Base-by-base conservation (phyloP, 2,329 filamentous ascomycete genomes). In the Colletotrichum tabaci region DNA sequence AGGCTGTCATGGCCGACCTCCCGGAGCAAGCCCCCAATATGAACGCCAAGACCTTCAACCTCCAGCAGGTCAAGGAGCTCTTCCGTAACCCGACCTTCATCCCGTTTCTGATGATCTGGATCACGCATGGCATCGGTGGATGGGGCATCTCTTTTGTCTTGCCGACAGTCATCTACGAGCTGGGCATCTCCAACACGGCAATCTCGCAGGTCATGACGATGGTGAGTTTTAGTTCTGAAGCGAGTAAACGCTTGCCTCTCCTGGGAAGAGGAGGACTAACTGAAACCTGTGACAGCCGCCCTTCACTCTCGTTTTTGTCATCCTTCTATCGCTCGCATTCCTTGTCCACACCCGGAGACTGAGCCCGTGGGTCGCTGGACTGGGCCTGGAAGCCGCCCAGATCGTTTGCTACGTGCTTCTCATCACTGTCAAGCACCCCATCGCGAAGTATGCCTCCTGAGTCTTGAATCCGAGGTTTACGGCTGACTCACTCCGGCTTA, bases 321-420 rank as follows among this genome's bases (percentile, higher is more conserved):
- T 79, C 16, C 74, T 78, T 1, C 44, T 78, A 1, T 74, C 74
- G 2, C 62, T 78, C 0, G 74, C 73, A 0, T 78, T 67, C 23
- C 72, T 77, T 40, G 74, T 76, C 5, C 76, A 78, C 50, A 74
- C 73, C 13, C 57, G 64, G 13, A 46, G 66, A 8, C 63, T 77
- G 12, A 77, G 74, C 46, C 73, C 76, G 1, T 77, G 76, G 77
- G 72, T 74, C 2, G 76, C 74, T 2, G 77, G 76, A 0, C 63
- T 76, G 4, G 72, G 77, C 0, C 76, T 81, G 5, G 81, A 84
- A 66, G 71, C 77, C 12, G 74, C 77, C 1, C 78, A 81, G 61
- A 80, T 81, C 10, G 72, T 82, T 38, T 83, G 81, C 73, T 84
- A 83, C 62, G 78, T 84, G 57, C 73, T 83, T 4, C 77, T 84